A percentile compares a stretch with the other conserved stretches of the same genome.
Conservation (phyloP, 805 yeast genomes). For the Lipomyces lipofer region DNA sequence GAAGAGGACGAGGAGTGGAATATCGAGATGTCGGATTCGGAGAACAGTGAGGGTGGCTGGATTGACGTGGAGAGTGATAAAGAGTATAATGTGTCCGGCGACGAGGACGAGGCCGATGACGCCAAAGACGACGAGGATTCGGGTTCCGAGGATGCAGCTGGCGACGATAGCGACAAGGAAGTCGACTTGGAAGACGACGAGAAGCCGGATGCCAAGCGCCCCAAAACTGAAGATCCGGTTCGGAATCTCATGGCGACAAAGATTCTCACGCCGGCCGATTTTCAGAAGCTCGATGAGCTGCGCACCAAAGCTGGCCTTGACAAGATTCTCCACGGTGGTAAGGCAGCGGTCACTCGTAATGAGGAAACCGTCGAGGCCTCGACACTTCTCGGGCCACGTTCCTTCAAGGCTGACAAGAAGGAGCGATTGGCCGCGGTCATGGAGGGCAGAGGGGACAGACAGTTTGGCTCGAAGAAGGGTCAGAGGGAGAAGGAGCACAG, state of each 20-base stretch:
- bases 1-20: slow-evolving; percentile 44
- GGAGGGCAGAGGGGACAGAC: slow-evolving; percentile 94
- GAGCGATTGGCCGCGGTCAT: slow-evolving; percentile 83
- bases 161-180: slow-evolving; percentile 6
- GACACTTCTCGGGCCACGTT: slow-evolving; percentile 70
- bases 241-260: slow-evolving; percentile 67
- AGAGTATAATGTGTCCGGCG: slow-evolving; percentile 40
- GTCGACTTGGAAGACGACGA: slow-evolving; percentile 6
- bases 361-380: slow-evolving; percentile 87
- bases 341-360: slow-evolving; percentile 45
- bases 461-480: slow-evolving; percentile 85
- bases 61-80: slow-evolving; percentile 75
- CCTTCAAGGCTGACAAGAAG: slow-evolving; percentile 82
- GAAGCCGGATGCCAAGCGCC: slow-evolving; percentile 12
- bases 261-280: slow-evolving; percentile 95
- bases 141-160: slow-evolving; percentile 32
- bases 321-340: slow-evolving; percentile 60
- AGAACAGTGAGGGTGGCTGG: slow-evolving; percentile 80
- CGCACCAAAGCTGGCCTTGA: slow-evolving; percentile 82
- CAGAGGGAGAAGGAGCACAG: slow-evolving; percentile 72
- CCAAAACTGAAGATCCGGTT: slow-evolving; percentile 44
- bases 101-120: slow-evolving; percentile 48
- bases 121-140: slow-evolving; percentile 37
- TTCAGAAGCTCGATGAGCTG: slow-evolving; percentile 90
- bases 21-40: slow-evolving; percentile 14